A percentile compares a stretch with the other conserved stretches of the same genome.
phyloP scores from a whole-genome alignment of 805 yeast genomes.

The Pichia thaimueangensis region DNA sequence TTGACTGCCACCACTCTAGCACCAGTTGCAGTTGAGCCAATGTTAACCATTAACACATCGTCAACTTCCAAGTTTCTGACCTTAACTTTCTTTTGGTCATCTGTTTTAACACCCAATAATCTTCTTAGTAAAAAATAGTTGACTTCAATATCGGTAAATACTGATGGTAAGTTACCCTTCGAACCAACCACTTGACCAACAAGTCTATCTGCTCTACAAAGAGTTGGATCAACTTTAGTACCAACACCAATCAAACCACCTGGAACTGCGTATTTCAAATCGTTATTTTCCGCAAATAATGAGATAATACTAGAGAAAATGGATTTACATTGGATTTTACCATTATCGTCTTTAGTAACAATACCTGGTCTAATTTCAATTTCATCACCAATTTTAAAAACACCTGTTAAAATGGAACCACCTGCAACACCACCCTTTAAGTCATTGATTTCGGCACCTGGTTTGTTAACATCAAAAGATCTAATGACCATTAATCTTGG shows the following conservation, averaged over 20 bases:
- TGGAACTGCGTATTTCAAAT: slow-evolving; percentile 97
- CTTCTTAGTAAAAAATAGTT: slow-evolving; percentile 95
- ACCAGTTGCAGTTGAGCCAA: slow-evolving; percentile 99
- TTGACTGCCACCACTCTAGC: slow-evolving; percentile 97
- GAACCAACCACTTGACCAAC: slow-evolving; percentile 99
- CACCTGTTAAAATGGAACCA: slow-evolving; percentile 96
- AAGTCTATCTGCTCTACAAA: slow-evolving; percentile 98
- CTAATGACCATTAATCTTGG: slow-evolving; percentile 96
- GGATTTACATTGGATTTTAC: slow-evolving; percentile 90
- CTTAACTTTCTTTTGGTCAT: slow-evolving; percentile 94
- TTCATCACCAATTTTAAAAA: slow-evolving; percentile 93
- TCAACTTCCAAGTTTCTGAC: slow-evolving; percentile 90
- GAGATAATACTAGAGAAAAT: slow-evolving; percentile 92
- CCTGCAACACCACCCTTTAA: slow-evolving; percentile 99
- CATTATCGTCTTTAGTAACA: slow-evolving; percentile 86
- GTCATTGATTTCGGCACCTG: slow-evolving; percentile 96
- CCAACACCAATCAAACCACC: slow-evolving; percentile 99
- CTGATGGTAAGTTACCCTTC: slow-evolving; percentile 90
- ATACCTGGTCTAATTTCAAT: slow-evolving; percentile 99
- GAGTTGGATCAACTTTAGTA: slow-evolving; percentile 96
- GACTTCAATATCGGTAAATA: slow-evolving; percentile 95
- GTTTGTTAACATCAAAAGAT: slow-evolving; percentile 97
- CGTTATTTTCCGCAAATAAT: slow-evolving; percentile 95
- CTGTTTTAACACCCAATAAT: slow-evolving; percentile 96
- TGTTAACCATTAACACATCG: slow-evolving; percentile 97